Evolutionary conservation across 257 asterid species (phyloP), one percentile per base, ranked within the genome.

Genomic region (Sherardia arvensis): DNA sequence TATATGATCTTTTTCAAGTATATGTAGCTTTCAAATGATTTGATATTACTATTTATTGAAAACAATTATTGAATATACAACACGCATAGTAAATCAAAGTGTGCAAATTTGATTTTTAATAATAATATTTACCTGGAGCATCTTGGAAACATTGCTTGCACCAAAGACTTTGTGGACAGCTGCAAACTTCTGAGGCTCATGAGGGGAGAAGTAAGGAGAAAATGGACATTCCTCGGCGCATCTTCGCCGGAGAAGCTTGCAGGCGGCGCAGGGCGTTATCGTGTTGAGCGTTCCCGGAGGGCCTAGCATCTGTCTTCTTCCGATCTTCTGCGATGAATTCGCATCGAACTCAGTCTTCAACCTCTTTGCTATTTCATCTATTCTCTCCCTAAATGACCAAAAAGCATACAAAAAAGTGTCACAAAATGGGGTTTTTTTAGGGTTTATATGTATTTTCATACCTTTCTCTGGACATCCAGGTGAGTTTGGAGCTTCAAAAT

Each of bases 81-180:
- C 51, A 14, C 12, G 3, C 4, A 3, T 38, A 38, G 9, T 36
- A 36, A 36, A 36, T 36, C 40, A 15, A 14, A 40, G 48, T 40
- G 48, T 40, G 4, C 0, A 3, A 40, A 40, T 40, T 40, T 14
- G 14, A 4, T 9, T 8, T 8, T 8, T 1, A 36, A 36, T 40
- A 14, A 43, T 14, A 43, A 43, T 14, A 43, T 14, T 2, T 43
- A 90, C 97, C 95, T 76, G 69, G 71, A 90, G 95, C 88, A 90
- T 62, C 95, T 90, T 90, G 88, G 97, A 85, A 75, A 90, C 97
- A 49, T 90, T 90, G 85, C 97, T 90, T 22, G 97, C 97, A 21
- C 97, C 97, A 43, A 87, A 90, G 45, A 90, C 90, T 66, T 87
- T 90, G 72, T 90, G 97, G 75, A 90, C 97, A 63, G 97, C 96